phyloP scores from a whole-genome alignment of 305 asterid genomes.

The Lippia alba region DNA sequence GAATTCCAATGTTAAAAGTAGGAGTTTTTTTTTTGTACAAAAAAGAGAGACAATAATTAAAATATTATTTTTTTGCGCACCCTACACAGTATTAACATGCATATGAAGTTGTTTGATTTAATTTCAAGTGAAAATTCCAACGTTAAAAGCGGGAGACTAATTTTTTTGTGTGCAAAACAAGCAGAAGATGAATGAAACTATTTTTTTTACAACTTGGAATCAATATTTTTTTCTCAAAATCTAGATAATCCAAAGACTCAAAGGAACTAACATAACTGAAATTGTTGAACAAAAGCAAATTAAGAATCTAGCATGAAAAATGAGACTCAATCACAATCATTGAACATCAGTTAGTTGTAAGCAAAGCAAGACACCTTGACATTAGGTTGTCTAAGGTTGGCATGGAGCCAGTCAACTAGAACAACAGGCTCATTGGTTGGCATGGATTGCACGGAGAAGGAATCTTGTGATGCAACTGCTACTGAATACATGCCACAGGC shows the following conservation, averaged over 20 bases:
- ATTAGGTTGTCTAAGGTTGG: conserved; percentile 75
- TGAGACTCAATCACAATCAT: not conserved
- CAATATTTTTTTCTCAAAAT: not conserved
- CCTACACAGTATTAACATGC: too few relatives aligned
- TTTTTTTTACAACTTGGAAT: not conserved
- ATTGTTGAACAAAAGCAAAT: not conserved
- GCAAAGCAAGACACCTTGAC: conserved; percentile 60
- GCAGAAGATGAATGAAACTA: too few relatives aligned
- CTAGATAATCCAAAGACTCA: too few relatives aligned
- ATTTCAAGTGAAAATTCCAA: too few relatives aligned
- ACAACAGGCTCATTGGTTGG: conserved; percentile 76
- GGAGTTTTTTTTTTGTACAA: too few relatives aligned
- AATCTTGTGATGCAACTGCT: conserved; percentile 57
- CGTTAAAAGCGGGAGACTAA: too few relatives aligned
- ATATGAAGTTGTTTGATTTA: too few relatives aligned
- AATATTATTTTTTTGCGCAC: too few relatives aligned
- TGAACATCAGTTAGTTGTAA: conserved; percentile 9
- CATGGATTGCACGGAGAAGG: conserved; percentile 59
- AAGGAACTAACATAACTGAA: too few relatives aligned
- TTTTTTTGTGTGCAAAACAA: too few relatives aligned
- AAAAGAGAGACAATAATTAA: too few relatives aligned
- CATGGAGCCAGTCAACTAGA: conserved; percentile 92
- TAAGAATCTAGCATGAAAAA: not conserved
- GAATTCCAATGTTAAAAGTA: too few relatives aligned
- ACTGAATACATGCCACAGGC: conserved; percentile 63